Evolutionary conservation across 768 basidiomycete genomes (phyloP), one percentile per base, ranked within the genome.

Genomic region (Naganishia vishniacii): DNA sequence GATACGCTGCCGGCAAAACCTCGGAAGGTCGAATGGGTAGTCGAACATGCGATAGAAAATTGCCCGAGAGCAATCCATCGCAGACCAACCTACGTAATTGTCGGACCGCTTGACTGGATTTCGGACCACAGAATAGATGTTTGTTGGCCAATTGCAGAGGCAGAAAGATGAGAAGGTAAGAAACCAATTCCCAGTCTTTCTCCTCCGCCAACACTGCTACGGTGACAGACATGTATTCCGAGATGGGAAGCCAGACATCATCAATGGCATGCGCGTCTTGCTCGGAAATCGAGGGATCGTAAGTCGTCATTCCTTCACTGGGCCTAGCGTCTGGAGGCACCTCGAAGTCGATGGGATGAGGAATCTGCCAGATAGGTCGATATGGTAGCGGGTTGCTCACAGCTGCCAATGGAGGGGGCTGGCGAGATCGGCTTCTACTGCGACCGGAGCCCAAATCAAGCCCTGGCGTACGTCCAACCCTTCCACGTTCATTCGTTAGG

Each of bases 71-170:
- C 31, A 93, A 82, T 0, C 83, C 83, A 1, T 82, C 79, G 78
- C 89, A 89, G 13, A 98, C 78, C 28, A 81, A 73, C n/a, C 81
- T 80, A 41, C 91, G 78, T 34, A 97, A 78, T 49, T 79, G 81
- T 5, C 84, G 80, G 23, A 93, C 82, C 11, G 83, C 82, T 15
- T 73, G 77, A n/a, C 85, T 81, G 29, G 88, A 85, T 56, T 84
- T 84, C 0, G 89, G 89, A 0, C 95, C 95, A 72, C 93, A 95
- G 76, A 95, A 93, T 59, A 97, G 81, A 71, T 98, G 91, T 76
- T 97, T 98, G 82, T 98, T 98, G 63, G 88, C 81, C 11, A 98
- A 82, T 73, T 98, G 92, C 9, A 85, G 81, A 1, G 95, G 93
- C 0, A 99, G 82, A 78, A 94, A 88, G 72, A 88, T 91, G 4